Evolutionary conservation across 2,329 filamentous ascomycete species (phyloP).

Genomic region (Fusarium sp.): DNA sequence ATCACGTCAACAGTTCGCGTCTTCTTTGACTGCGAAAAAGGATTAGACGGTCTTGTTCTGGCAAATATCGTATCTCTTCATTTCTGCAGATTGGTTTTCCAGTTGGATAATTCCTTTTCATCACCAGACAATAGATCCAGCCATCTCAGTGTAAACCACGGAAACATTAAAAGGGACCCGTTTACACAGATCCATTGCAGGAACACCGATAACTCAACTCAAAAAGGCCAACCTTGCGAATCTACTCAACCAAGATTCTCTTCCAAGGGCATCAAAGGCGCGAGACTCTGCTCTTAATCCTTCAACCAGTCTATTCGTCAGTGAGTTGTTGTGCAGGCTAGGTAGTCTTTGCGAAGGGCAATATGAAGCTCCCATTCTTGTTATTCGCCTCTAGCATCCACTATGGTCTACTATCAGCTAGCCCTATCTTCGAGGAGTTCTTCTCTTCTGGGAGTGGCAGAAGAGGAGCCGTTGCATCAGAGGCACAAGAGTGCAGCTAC

Average conservation of each 20-base stretch:
- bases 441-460: conserved; percentile 33
- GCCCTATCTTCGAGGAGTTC: conserved; percentile 26
- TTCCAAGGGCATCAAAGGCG: too few species aligned
- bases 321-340: conserved; percentile 4
- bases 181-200: background rate
- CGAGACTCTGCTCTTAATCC: too few species aligned
- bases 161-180: background rate
- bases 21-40: too few species aligned
- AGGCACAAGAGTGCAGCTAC: conserved; percentile 75
- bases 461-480: conserved; percentile 76
- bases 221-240: too few species aligned
- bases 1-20: conserved; percentile 38
- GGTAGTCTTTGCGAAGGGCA: background rate
- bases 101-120: background rate
- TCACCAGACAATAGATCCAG: background rate
- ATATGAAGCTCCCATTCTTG: conserved; percentile 16
- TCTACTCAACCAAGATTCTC: too few species aligned
- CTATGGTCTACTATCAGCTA: conserved; percentile 19
- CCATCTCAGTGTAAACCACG: background rate
- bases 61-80: background rate
- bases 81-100: background rate
- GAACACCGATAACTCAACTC: too few species aligned
- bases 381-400: conserved; percentile 31
- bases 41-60: background rate
- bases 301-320: too few species aligned